Evolutionary conservation across 2,329 filamentous ascomycete species (phyloP).

Genomic region (Colletotrichum cereale): DNA sequence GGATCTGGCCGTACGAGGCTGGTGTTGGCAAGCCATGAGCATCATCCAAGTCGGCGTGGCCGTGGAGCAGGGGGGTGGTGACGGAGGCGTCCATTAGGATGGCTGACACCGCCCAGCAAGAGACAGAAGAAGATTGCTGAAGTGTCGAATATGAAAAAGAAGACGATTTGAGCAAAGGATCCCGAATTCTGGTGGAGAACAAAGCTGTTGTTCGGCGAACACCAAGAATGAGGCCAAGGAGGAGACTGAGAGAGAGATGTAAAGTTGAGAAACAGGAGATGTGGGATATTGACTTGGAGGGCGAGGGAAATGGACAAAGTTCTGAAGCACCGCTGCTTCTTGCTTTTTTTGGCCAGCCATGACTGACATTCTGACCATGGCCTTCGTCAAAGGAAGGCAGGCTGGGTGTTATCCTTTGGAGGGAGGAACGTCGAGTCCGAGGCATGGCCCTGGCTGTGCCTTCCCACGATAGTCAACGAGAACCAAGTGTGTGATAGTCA

Average conservation of each 20-base stretch:
- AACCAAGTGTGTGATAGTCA: no score
- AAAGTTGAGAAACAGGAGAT: background rate
- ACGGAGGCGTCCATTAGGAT: constrained; percentile 33
- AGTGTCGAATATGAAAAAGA: background rate
- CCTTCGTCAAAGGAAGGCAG: background rate
- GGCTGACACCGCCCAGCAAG: background rate
- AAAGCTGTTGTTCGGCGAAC: background rate
- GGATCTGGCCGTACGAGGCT: constrained; percentile 38
- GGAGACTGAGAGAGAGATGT: constrained; percentile 1
- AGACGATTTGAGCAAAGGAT: background rate
- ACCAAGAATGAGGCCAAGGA: constrained; percentile 7
- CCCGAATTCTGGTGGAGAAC: background rate
- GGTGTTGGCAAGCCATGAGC: constrained; percentile 36
- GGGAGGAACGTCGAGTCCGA: background rate
- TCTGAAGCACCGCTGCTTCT: background rate
- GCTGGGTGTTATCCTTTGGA: background rate
- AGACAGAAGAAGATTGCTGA: constrained; percentile 20
- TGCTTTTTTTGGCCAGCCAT: background rate
- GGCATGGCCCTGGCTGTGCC: background rate
- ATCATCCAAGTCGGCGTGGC: constrained; percentile 12
- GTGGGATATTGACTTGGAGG: background rate
- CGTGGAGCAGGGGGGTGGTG: constrained; percentile 42
- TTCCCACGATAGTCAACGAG: background rate
- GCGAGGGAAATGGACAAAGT: background rate
- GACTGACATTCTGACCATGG: background rate